These are phyloP conservation scores for Yamadazyma jaroonii DNA, from an alignment of 1,139 yeast species.

Conservation along the genomic window DNA sequence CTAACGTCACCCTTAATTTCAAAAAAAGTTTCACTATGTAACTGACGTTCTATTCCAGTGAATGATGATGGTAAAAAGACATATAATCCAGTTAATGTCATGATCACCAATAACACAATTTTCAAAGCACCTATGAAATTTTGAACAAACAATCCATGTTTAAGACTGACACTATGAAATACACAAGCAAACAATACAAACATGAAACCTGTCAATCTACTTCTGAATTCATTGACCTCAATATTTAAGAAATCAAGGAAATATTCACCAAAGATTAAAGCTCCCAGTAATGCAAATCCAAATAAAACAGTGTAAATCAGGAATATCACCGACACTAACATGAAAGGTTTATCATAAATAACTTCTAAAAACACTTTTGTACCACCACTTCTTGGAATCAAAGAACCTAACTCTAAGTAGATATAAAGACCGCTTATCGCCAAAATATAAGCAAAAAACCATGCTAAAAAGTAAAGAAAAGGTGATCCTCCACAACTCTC, in stretches of 20 bases:
- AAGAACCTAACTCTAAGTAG: constrained; percentile 65
- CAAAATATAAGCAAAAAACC: constrained; percentile 59
- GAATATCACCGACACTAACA: constrained; percentile 58
- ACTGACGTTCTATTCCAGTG: constrained; percentile 40
- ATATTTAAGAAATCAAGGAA: constrained; percentile 49
- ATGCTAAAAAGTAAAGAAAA: constrained; percentile 53
- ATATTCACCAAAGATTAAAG: constrained; percentile 72
- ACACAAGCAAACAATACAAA: constrained; percentile 42
- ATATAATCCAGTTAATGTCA: constrained; percentile 51
- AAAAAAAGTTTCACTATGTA: constrained; percentile 33
- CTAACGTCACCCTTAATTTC: constrained; percentile 27
- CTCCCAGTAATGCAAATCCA: constrained; percentile 64
- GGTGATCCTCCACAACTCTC: constrained; percentile 69
- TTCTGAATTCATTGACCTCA: constrained; percentile 33
- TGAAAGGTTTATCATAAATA: constrained; percentile 57
- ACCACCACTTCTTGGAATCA: constrained; percentile 74
- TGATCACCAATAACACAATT: constrained; percentile 43
- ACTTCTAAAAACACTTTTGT: constrained; percentile 67
- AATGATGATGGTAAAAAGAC: constrained; percentile 42
- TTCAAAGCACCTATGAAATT: constrained; percentile 57
- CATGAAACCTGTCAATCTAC: constrained; percentile 42
- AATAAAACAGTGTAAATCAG: constrained; percentile 56
- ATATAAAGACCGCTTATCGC: constrained; percentile 67
- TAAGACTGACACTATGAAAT: constrained; percentile 54
- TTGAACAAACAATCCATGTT: constrained; percentile 53